A percentile compares a stretch with the other conserved stretches of the same genome.
Conservation (phyloP, 345 rosid genomes). For the Eucalyptus marginata region DNA sequence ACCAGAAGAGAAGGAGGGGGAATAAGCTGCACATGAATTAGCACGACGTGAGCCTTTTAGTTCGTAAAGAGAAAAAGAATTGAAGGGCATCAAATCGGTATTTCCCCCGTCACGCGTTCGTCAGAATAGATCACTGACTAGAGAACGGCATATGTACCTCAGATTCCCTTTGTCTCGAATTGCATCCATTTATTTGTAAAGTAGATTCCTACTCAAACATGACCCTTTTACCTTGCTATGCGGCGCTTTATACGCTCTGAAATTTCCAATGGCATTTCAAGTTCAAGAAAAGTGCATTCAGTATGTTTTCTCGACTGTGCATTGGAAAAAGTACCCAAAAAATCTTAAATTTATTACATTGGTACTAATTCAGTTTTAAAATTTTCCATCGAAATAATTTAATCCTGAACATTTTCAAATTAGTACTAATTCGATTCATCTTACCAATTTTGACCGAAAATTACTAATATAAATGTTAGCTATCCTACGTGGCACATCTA, state of each 20-base stretch:
- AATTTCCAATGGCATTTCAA: neutral
- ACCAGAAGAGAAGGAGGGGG: neutral
- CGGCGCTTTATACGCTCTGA: neutral
- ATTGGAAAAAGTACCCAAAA: rapidly evolving
- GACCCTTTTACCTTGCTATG: neutral
- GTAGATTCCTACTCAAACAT: neutral
- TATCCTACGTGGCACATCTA: rapidly evolving
- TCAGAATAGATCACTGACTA: neutral
- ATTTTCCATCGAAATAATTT: too few relatives aligned
- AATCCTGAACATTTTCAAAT: too few relatives aligned
- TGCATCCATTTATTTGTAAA: neutral
- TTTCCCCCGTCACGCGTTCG: neutral
- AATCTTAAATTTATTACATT: rapidly evolving
- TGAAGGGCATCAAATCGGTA: neutral
- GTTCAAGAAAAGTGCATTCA: neutral
- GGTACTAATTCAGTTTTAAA: rapidly evolving
- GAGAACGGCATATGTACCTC: neutral
- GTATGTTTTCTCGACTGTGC: neutral
- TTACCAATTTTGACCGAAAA: too few relatives aligned
- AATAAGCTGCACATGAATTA: neutral
- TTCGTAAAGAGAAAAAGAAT: neutral
- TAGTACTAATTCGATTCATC: too few relatives aligned
- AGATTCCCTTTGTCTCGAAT: neutral
- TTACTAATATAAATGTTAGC: rapidly evolving
- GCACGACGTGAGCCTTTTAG: neutral